Base-by-base conservation (phyloP, 208 protist genomes). In the Trypanosoma brucei region DNA sequence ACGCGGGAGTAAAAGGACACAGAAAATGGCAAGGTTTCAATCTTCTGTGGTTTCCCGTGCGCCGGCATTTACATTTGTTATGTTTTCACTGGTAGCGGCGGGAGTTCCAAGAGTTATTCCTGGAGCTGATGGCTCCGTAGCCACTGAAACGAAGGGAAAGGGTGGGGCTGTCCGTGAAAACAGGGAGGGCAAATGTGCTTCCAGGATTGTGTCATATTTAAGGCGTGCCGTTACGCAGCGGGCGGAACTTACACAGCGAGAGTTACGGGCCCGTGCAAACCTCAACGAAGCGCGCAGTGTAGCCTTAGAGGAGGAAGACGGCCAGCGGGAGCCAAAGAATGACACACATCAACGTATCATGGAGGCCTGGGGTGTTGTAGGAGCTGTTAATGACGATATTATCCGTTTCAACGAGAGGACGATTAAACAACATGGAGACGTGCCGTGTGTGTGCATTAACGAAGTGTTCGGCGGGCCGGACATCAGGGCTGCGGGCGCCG, bases 271-370 rank as follows among this genome's bases (percentile, higher is more conserved):
- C 0, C 85, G 81, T 22, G 66, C 70, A 31, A 56, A 70, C 5
- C 42, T 88, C 36, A 86, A 91, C 52, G 76, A 84, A 64, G 70
- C 62, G 1, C 78, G 76, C 46, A 61, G 53, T 9, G 39, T 66
- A 36, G n/a, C 40, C n/a, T 58, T 30, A 39, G 67, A 72, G 59
- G 59, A 72, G 48, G 39, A 57, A 3, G 48, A 58, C 46, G 60
- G 54, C 0, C 53, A 66, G 40, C 52, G 51, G 13, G 4, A 14
- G 13, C 8, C 35, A 35, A n/a, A 39, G 14, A 22, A 11, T 13
- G 51, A 60, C 39, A 65, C 65, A 11, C 13, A 51, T 14, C 13
- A 46, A 52, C 59, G 54, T 11, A 4, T 66, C 8, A 54, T 49
- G 2, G 52, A 9, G 39, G 67, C 67, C 14, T 56, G 33, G 60